Base-by-base conservation (phyloP, 352 stramenopile genomes). In the Phytopythium montanum region DNA sequence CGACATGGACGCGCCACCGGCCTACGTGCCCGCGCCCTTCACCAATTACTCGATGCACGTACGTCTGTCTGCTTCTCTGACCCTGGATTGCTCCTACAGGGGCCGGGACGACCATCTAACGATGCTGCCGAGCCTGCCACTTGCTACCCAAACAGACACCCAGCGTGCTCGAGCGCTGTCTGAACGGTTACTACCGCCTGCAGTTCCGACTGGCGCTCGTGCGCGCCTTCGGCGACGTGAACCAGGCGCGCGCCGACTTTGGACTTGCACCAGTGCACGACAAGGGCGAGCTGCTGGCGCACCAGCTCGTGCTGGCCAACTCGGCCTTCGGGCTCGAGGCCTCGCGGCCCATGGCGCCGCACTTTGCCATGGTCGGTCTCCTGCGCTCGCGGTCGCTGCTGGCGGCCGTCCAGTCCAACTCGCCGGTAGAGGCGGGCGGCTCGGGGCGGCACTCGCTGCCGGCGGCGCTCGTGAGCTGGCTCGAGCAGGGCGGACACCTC, bases 271-370 rank as follows among this genome's bases (percentile, higher is more conserved):
- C 69, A 1, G 72, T 91, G 42, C 48, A 73, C 21, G 76, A 61
- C 69, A 88, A 88, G 44, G 53, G 79, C 39, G 70, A 86, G 31
- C 64, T 87, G 44, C 76, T 80, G 58, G 75, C 76, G 28, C 65
- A 85, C 29, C 63, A 69, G 34, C 73, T 95, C 34, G 84, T 95
- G 48, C 68, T 96, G 33, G 81, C 84, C 49, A 93, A 91, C 59
- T 92, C 86, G 23, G 72, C 88, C 36, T 92, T 96, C 48, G 88
- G 88, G 5, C 68, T 95, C 65, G 88, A 96, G 48, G 72, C 90
- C 25, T 64, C 88, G 13, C 76, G 88, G 7, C 79, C 85, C 7
- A 79, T 96, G 29, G 62, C 79, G 19, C 86, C 86, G 33, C 75
- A 95, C 48, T 90, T 94, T 49, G 79, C 79, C 44, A 77, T 96